Percentiles rank a stretch among this genome's conserved stretches.
Evolutionary conservation across 257 asterid species (phyloP).

Genomic region (Coffea eugenioides): DNA sequence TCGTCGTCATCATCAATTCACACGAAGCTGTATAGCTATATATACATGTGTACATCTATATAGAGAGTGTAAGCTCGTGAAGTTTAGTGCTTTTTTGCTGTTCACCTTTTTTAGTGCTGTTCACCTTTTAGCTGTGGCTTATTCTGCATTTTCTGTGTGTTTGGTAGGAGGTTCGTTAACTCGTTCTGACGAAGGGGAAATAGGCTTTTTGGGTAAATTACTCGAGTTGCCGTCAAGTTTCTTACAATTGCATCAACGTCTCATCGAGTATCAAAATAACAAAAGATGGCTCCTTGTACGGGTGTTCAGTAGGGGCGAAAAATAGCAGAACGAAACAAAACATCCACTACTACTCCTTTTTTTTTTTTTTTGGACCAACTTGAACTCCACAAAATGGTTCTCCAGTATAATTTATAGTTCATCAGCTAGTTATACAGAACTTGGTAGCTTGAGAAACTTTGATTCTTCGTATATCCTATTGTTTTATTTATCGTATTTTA

Average conservation of each 20-base stretch:
- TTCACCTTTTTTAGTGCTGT: conserved; percentile 8
- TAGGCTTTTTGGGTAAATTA: too few relatives aligned
- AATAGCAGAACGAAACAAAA: too few relatives aligned
- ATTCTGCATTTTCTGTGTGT: neutral
- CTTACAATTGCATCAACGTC: neutral
- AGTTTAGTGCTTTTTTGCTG: conserved; percentile 16
- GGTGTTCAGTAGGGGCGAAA: too few relatives aligned
- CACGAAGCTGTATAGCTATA: neutral
- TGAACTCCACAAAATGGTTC: too few relatives aligned
- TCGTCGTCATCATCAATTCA: conserved; percentile 1
- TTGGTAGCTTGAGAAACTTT: too few relatives aligned
- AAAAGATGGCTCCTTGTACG: neutral
- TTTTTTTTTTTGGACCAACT: too few relatives aligned
- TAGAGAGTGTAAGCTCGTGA: conserved; percentile 21
- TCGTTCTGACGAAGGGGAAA: neutral
- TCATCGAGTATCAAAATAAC: neutral
- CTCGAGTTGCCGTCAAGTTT: neutral
- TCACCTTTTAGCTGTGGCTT: neutral
- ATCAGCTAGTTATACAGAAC: too few relatives aligned
- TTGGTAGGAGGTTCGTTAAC: neutral
- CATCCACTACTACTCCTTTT: too few relatives aligned
- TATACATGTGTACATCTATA: neutral
- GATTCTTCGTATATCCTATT: too few relatives aligned
- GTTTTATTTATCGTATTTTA: too few relatives aligned
- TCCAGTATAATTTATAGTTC: too few relatives aligned